Conservation (phyloP, 257 asterid genomes). For the Solanum commersonii region DNA sequence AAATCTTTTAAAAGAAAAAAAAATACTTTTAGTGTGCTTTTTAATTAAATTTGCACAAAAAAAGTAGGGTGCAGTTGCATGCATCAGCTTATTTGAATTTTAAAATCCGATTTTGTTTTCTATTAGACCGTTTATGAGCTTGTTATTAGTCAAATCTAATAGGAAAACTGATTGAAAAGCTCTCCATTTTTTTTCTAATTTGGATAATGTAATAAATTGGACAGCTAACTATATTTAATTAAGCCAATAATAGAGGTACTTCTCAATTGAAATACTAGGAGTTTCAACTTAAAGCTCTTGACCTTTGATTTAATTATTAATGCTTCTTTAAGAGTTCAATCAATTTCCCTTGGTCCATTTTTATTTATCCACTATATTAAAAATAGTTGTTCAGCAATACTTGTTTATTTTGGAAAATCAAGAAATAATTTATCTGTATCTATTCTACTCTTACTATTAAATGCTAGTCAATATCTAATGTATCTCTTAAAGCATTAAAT, state of each 20-base stretch:
- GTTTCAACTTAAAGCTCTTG: not conserved
- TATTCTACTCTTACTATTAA: too few relatives aligned
- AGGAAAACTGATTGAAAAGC: not conserved
- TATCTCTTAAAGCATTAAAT: too few relatives aligned
- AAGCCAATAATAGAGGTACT: not conserved
- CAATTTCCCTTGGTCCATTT: too few relatives aligned
- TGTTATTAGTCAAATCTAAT: not conserved
- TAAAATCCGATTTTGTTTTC: not conserved
- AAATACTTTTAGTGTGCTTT: not conserved
- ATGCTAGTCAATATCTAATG: too few relatives aligned
- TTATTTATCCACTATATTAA: too few relatives aligned
- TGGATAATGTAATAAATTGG: not conserved
- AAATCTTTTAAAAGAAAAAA: not conserved
- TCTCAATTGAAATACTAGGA: not conserved
- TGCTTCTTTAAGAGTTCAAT: not conserved
- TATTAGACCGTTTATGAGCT: not conserved
- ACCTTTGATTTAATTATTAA: not conserved
- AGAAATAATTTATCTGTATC: not conserved
- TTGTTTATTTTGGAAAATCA: too few relatives aligned
- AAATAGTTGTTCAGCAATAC: too few relatives aligned
- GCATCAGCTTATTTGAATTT: not conserved
- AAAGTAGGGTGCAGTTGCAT: not conserved
- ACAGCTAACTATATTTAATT: too few relatives aligned
- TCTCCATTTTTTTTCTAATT: not conserved
- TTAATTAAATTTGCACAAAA: not conserved